phyloP scores from a whole-genome alignment of 257 asterid genomes.

The Mitragyna speciosa region DNA sequence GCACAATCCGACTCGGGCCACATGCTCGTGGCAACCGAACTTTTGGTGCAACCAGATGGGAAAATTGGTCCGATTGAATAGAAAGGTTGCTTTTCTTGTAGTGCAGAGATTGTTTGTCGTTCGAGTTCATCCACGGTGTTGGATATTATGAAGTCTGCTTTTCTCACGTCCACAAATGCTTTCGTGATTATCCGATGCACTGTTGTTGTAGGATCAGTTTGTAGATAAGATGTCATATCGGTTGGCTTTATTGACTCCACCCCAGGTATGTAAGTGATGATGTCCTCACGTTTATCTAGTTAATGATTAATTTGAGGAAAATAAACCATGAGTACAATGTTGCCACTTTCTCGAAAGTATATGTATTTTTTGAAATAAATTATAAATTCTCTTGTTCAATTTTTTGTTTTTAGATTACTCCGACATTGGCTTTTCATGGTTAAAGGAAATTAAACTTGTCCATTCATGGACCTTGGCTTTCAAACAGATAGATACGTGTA shows the following conservation, averaged over 20 bases:
- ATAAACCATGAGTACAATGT: too few relatives aligned
- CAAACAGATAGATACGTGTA: too few relatives aligned
- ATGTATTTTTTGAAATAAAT: too few relatives aligned
- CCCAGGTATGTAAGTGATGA: conserved; percentile 65
- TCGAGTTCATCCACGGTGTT: conserved; percentile 73
- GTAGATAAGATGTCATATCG: conserved; percentile 66
- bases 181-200: conserved; percentile 12
- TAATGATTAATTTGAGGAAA: too few relatives aligned
- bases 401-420: too few relatives aligned
- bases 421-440: too few relatives aligned
- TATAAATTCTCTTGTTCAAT: too few relatives aligned
- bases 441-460: too few relatives aligned
- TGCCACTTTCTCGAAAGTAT: too few relatives aligned
- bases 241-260: conserved; percentile 53
- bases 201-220: conserved; percentile 17
- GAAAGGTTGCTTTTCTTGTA: conserved; percentile 44
- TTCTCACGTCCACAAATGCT: conserved; percentile 56
- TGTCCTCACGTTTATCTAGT: conserved; percentile 34
- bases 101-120: conserved; percentile 44
- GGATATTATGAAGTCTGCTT: conserved; percentile 56
- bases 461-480: too few relatives aligned
- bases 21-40: conserved; percentile 37
- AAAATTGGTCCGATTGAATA: conserved; percentile 57
- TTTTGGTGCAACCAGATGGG: conserved; percentile 29
- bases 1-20: conserved; percentile 49